phyloP scores from a whole-genome alignment of 768 basidiomycete species.

The Lentinus brumalis region DNA sequence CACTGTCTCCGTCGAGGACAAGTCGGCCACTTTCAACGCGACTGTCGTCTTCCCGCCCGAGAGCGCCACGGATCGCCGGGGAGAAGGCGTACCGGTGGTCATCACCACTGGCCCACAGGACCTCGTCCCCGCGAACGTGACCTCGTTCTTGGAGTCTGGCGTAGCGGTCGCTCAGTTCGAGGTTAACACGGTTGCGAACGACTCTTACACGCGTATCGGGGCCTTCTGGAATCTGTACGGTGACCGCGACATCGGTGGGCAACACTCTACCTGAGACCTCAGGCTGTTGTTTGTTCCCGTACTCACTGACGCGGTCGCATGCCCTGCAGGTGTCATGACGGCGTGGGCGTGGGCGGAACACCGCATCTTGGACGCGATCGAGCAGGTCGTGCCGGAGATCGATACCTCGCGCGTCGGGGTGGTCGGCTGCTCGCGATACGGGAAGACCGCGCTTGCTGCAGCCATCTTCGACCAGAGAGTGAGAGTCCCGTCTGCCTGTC shows the following conservation, averaged over 20 bases:
- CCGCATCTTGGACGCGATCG: slow-evolving; percentile 9
- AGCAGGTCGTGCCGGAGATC: slow-evolving; percentile 7
- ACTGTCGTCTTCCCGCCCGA: slow-evolving; percentile 3
- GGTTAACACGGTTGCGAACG: slow-evolving; percentile 3
- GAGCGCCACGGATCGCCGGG: neutral
- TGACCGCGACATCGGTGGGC: slow-evolving; percentile 9
- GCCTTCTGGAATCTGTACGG: slow-evolving; percentile 10
- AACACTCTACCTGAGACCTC: neutral
- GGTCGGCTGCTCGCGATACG: slow-evolving; percentile 9
- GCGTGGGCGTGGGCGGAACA: slow-evolving; percentile 11
- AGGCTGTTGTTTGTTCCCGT: too few relatives aligned
- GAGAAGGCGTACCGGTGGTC: slow-evolving; percentile 1
- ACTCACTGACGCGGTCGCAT: neutral
- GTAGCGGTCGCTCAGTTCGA: slow-evolving; percentile 7
- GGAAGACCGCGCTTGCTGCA: slow-evolving; percentile 10
- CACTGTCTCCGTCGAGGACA: neutral
- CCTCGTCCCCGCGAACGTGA: neutral
- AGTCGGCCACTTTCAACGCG: slow-evolving; percentile 2
- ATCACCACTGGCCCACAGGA: neutral
- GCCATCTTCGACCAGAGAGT: slow-evolving; percentile 11
- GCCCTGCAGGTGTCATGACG: neutral
- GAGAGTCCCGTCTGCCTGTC: neutral
- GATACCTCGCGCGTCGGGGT: slow-evolving; percentile 6
- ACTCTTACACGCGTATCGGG: slow-evolving; percentile 4
- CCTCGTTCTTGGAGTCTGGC: slow-evolving; percentile 10